Conservation (phyloP, 805 yeast species). For the Wickerhamiella allomyrinae region DNA sequence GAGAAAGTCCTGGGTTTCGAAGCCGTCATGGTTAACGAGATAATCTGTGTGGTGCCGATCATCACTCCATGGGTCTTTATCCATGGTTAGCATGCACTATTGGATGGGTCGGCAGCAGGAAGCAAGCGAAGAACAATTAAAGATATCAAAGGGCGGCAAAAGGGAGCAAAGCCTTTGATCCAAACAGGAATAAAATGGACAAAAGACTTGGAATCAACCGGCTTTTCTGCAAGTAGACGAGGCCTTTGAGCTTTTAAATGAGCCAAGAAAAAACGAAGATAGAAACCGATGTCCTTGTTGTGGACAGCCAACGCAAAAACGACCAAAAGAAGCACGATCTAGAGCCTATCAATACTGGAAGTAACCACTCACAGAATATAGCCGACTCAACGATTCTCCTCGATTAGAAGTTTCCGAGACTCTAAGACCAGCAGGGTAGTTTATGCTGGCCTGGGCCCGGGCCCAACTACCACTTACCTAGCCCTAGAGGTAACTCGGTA, state of each 20-base stretch:
- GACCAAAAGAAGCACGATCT: not conserved
- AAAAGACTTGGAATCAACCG: too few species aligned
- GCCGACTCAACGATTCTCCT: not conserved
- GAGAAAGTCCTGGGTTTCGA: not conserved
- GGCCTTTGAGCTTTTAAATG: too few species aligned
- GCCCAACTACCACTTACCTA: not conserved
- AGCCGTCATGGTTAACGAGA: not conserved
- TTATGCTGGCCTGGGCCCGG: not conserved
- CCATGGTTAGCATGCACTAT: not conserved
- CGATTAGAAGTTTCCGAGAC: not conserved
- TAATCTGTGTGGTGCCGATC: not conserved
- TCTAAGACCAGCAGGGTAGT: constrained; percentile 1
- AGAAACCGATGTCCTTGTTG: too few species aligned
- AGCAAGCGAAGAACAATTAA: too few species aligned
- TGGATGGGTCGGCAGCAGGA: too few species aligned
- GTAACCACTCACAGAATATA: not conserved
- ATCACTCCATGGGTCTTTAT: not conserved
- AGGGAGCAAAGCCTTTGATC: too few species aligned
- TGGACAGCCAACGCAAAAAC: too few species aligned
- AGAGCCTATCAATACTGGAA: not conserved
- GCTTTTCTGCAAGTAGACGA: too few species aligned
- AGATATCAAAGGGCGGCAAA: too few species aligned
- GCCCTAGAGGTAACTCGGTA: not conserved
- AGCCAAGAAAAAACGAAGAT: too few species aligned
- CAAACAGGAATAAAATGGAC: too few species aligned